phyloP scores from a whole-genome alignment of 495 filamentous ascomycete genomes.

The Penicillium nucicola region DNA sequence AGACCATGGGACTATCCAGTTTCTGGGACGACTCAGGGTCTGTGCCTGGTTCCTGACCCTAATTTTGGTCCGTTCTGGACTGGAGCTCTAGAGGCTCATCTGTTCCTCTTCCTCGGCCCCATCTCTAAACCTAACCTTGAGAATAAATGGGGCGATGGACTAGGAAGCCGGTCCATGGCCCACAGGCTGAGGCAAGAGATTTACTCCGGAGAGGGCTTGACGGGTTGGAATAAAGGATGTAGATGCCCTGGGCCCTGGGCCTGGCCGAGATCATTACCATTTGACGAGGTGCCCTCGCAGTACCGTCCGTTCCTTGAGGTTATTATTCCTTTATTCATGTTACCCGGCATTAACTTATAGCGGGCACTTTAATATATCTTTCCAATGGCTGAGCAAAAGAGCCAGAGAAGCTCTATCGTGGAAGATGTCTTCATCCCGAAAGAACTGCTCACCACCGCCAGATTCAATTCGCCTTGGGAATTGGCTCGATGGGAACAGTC shows the following conservation, averaged over 20 bases:
- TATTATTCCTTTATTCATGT: not conserved
- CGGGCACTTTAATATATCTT: not conserved
- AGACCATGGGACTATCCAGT: no score
- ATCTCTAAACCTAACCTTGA: not conserved
- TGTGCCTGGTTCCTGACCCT: no score
- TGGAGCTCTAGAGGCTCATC: not conserved
- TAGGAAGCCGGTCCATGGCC: not conserved
- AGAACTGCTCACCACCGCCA: slow-evolving; percentile 19
- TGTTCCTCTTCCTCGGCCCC: not conserved
- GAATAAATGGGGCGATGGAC: no score
- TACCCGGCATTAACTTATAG: no score
- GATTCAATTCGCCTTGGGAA: slow-evolving; percentile 23
- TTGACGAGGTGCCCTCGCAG: not conserved
- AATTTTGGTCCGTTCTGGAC: no score
- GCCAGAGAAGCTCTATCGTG: slow-evolving; percentile 12
- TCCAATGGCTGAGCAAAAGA: slow-evolving; percentile 7
- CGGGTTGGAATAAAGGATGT: not conserved
- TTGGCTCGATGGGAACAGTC: slow-evolving; percentile 19
- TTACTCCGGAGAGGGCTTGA: not conserved
- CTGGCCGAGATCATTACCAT: not conserved
- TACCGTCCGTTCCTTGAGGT: not conserved
- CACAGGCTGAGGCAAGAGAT: not conserved
- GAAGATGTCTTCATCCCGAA: slow-evolving; percentile 22
- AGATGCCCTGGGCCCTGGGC: not conserved
- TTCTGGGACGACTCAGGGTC: no score